Base-by-base conservation (phyloP, 148 eudicot species). In the Spergularia bocconei region DNA sequence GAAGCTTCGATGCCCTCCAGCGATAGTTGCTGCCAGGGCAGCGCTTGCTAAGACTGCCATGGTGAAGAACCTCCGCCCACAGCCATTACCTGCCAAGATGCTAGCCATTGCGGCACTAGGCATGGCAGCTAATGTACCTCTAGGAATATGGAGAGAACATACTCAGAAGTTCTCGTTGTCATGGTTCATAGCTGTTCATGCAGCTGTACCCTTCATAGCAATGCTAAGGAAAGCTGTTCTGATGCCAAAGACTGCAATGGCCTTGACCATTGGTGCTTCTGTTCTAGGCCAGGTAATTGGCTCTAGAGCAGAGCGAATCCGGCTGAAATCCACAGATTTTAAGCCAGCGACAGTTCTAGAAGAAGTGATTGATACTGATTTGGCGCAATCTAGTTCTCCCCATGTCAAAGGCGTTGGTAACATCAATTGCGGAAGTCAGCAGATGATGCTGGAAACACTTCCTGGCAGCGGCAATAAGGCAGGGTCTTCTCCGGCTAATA, bases 221-320 rank as follows among this genome's bases (percentile, higher is more conserved):
- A 90, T 92, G 97, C 90, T 92, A 55, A 87, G 96, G 82, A 92
- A 92, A 61, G 85, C 91, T 1, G 86, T 92, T 52, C 71, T 87
- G 65, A 92, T 92, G 95, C 97, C 97, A 48, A 90, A 88, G 77
- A 75, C 86, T 8, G 95, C 95, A n/a, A 88, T 90, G 91, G 95
- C 90, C 4, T 59, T 90, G 8, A 92, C 97, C 29, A 88, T 92
- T 70, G 92, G 82, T 5, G 97, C 95, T 14, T 90, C 97, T 0
- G 80, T 92, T 48, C 73, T 92, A 13, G 97, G 97, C 13, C 97
- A 92, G 77, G 83, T 86, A 7, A 87, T 92, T 70, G 97, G 97
- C 29, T 90, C 97, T 6, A 82, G 88, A 71, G 97, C 95, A 12
- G 97, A 92, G 75, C 77, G 93, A 14, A 29, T 84, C 29, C 81